Percentiles rank a stretch among this genome's conserved stretches.
Conservation (phyloP, 1,284 basidiomycete genomes). For the Apiotrichum akiyoshidainum region DNA sequence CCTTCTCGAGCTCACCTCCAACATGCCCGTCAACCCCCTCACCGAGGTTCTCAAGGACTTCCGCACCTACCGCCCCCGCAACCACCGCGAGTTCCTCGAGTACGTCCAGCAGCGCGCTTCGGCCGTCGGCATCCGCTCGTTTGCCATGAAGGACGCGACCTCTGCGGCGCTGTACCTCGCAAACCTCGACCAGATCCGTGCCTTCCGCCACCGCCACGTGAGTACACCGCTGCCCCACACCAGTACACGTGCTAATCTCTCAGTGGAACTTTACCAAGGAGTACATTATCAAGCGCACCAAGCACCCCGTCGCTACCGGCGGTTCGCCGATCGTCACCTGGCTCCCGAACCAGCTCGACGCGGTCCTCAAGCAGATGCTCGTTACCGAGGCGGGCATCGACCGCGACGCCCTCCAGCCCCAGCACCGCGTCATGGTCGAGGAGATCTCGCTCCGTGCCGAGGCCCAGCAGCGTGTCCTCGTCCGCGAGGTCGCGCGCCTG, state of each 20-base stretch:
- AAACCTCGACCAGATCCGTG: constrained; percentile 25
- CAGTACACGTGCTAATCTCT: neutral
- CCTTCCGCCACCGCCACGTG: constrained; percentile 24
- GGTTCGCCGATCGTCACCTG: constrained; percentile 21
- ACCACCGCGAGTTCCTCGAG: constrained; percentile 23
- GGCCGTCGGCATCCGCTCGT: constrained; percentile 19
- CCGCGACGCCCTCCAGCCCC: constrained; percentile 14
- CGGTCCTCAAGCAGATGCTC: constrained; percentile 16
- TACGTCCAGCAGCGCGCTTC: constrained; percentile 20
- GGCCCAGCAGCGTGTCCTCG: constrained; percentile 23
- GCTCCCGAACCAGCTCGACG: constrained; percentile 24
- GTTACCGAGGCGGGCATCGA: constrained; percentile 16
- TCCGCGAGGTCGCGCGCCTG: constrained; percentile 19
- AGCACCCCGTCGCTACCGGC: constrained; percentile 22
- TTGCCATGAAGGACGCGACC: constrained; percentile 16
- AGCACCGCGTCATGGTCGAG: constrained; percentile 17
- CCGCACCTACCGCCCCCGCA: constrained; percentile 23
- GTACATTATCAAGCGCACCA: constrained; percentile 16
- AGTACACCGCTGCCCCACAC: constrained; percentile 1
- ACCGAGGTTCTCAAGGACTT: constrained; percentile 25
- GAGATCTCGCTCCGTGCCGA: constrained; percentile 21
- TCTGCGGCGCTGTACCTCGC: constrained; percentile 19
- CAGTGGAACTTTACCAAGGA: constrained; percentile 16
- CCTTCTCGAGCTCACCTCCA: constrained; percentile 22
- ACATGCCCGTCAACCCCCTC: constrained; percentile 22